A percentile compares a stretch with the other conserved stretches of the same genome.
Conservation (phyloP, 148 eudicot genomes). For the Heliosperma pusillum region DNA sequence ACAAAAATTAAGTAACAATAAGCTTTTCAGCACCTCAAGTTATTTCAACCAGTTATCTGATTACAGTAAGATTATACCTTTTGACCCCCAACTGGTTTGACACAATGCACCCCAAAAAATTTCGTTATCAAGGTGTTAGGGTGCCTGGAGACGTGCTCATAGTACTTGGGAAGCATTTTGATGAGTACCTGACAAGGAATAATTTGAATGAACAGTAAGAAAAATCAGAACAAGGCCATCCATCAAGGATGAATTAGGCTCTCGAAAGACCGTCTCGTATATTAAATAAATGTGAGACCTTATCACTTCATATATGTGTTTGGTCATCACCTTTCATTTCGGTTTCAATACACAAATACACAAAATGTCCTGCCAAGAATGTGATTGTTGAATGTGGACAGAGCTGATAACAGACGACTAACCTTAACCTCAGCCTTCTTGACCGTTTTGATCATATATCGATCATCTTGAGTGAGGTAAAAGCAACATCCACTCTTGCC, state of each 20-base stretch:
- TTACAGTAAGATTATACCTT: slow-evolving; percentile 30
- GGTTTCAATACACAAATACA: too few relatives aligned
- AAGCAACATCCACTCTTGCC: slow-evolving; percentile 91
- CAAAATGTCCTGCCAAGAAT: neutral
- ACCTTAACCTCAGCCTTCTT: slow-evolving; percentile 85
- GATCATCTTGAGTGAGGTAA: slow-evolving; percentile 78
- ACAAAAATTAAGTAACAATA: slow-evolving; percentile 7
- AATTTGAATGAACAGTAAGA: slow-evolving; percentile 8
- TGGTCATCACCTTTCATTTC: too few relatives aligned
- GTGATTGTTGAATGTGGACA: neutral
- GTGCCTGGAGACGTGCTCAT: slow-evolving; percentile 52
- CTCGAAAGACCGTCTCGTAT: neutral
- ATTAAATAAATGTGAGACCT: too few relatives aligned
- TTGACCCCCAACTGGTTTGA: slow-evolving; percentile 53
- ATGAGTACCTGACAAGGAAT: slow-evolving; percentile 49
- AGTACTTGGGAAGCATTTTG: slow-evolving; percentile 76
- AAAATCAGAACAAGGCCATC: slow-evolving; percentile 6
- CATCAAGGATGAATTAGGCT: neutral
- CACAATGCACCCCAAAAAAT: slow-evolving; percentile 75
- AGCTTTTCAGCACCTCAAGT: slow-evolving; percentile 10
- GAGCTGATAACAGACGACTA: slow-evolving; percentile 25
- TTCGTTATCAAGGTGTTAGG: slow-evolving; percentile 67
- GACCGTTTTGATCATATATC: slow-evolving; percentile 78
- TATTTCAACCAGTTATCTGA: neutral
- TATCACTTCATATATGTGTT: too few relatives aligned